phyloP scores from a whole-genome alignment of 345 rosid genomes.

The Fremontodendron californicum region DNA sequence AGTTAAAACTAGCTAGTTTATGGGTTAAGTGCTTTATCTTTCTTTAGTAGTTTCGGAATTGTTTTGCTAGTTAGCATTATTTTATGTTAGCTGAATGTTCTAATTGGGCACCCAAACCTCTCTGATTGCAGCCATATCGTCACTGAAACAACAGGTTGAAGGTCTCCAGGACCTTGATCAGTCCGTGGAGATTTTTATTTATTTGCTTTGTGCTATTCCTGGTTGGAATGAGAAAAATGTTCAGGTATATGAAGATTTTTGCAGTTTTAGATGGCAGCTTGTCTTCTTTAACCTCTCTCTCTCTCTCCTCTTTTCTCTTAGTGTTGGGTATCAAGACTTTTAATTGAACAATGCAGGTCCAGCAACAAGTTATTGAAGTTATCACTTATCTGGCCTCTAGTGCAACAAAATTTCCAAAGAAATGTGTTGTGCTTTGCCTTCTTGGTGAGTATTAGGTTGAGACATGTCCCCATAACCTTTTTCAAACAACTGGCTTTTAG shows the following conservation, averaged over 20 bases:
- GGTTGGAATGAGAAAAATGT: slow-evolving; percentile 99
- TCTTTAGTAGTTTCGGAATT: background rate
- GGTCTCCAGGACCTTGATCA: slow-evolving; percentile 59
- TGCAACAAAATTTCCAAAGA: slow-evolving; percentile 79
- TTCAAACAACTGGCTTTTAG: background rate
- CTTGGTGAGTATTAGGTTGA: slow-evolving; percentile 52
- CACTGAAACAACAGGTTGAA: slow-evolving; percentile 71
- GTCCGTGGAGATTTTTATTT: slow-evolving; percentile 83
- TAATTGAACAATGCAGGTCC: slow-evolving; percentile 67
- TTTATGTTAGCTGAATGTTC: background rate
- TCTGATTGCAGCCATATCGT: slow-evolving; percentile 68
- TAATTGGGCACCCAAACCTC: background rate
- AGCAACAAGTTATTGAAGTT: slow-evolving; percentile 93
- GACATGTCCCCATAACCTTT: background rate
- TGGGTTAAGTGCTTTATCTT: background rate
- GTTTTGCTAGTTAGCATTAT: background rate
- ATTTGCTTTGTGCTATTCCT: slow-evolving; percentile 88
- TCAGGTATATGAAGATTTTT: slow-evolving; percentile 53
- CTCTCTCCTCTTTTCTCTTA: background rate
- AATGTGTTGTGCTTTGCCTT: slow-evolving; percentile 92
- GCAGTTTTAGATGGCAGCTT: background rate
- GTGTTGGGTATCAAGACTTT: slow-evolving; percentile 2
- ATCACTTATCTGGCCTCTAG: slow-evolving; percentile 65
- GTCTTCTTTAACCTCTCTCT: background rate
- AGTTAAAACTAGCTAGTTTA: background rate